A percentile compares a stretch with the other conserved stretches of the same genome.
Conservation (phyloP, 805 yeast species). For the Candida michaelii region DNA sequence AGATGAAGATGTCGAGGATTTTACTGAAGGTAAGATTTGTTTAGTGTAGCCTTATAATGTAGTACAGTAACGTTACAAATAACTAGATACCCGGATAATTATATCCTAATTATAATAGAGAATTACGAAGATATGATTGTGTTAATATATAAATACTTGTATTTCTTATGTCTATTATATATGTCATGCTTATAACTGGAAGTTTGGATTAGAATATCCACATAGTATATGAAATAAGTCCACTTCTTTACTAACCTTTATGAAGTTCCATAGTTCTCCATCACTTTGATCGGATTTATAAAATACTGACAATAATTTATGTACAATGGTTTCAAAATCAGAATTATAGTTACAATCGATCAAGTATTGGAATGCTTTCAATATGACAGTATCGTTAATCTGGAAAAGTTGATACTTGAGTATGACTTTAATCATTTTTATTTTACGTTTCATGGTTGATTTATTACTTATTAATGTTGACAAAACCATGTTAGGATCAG, state of each 20-base stretch:
- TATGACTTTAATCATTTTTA: slow-evolving; percentile 4
- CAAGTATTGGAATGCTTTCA: slow-evolving; percentile 5
- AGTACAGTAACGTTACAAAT: too few relatives aligned
- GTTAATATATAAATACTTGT: not conserved
- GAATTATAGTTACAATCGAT: slow-evolving; percentile 1
- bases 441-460: slow-evolving; percentile 2
- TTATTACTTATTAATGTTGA: slow-evolving; percentile 1
- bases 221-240: slow-evolving; percentile 10
- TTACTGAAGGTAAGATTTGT: not conserved
- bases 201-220: slow-evolving; percentile 10
- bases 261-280: slow-evolving; percentile 9
- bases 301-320: slow-evolving; percentile 2
- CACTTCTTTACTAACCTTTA: slow-evolving; percentile 4
- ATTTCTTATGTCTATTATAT: too few relatives aligned
- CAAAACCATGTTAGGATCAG: not conserved
- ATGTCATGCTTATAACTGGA: slow-evolving; percentile 7
- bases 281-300: slow-evolving; percentile 8
- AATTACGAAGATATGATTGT: not conserved
- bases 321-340: slow-evolving; percentile 9
- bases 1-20: not conserved
- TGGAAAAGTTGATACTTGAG: slow-evolving; percentile 6
- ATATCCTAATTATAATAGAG: not conserved
- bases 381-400: not conserved
- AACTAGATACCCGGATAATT: too few relatives aligned
- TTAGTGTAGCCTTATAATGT: too few relatives aligned